Percentiles rank a stretch among this genome's conserved stretches.
phyloP scores from a whole-genome alignment of 495 filamentous ascomycete species.

The Pyrenula massariospora region DNA sequence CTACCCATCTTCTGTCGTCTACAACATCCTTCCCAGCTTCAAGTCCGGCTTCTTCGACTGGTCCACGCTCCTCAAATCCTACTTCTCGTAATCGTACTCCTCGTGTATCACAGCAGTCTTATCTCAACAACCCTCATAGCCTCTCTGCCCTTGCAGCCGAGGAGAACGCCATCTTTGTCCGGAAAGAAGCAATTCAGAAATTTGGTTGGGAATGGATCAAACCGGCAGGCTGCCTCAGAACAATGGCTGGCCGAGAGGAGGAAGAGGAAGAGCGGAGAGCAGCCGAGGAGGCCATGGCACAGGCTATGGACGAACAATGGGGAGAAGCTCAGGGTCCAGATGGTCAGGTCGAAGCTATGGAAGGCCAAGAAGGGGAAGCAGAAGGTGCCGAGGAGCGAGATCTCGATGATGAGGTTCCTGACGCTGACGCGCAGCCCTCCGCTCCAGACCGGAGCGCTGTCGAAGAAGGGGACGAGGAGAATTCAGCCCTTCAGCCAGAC shows the following conservation, averaged over 20 bases:
- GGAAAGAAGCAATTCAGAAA: constrained; percentile 59
- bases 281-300: constrained; percentile 56
- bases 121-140: constrained; percentile 9
- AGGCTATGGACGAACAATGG: constrained; percentile 33
- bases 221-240: constrained; percentile 65
- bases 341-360: constrained; percentile 21
- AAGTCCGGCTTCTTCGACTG: background rate
- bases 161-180: constrained; percentile 53
- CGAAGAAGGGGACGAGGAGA: background rate
- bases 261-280: constrained; percentile 68
- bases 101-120: background rate
- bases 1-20: background rate
- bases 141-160: constrained; percentile 55
- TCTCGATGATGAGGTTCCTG: constrained; percentile 1
- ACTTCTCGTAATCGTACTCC: background rate
- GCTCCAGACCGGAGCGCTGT: background rate
- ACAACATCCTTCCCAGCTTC: background rate
- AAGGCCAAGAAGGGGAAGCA: constrained; percentile 28
- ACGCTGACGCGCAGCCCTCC: background rate
- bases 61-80: background rate
- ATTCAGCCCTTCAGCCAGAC: background rate
- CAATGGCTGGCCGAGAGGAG: constrained; percentile 63
- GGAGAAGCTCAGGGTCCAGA: constrained; percentile 15
- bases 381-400: constrained; percentile 15
- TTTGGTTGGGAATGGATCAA: constrained; percentile 72